Evolutionary conservation across 1,284 basidiomycete species (phyloP).

Genomic region (Waitea zeae): DNA sequence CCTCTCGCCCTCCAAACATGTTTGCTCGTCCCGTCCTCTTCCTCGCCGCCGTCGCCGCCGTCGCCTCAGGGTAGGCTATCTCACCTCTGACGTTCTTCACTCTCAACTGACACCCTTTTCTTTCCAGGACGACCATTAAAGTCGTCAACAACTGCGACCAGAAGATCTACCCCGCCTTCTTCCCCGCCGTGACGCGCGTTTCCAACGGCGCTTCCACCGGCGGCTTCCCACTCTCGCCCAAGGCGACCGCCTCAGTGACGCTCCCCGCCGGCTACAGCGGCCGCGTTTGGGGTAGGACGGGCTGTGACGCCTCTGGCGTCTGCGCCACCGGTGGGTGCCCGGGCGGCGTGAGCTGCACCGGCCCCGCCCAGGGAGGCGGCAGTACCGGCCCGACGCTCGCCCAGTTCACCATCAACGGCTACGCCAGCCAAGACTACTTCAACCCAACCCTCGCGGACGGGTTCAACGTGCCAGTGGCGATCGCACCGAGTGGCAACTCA

Average conservation of each 20-base stretch:
- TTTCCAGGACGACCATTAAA: background rate
- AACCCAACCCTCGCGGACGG: conserved; percentile 2
- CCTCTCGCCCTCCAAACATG: too few relatives aligned
- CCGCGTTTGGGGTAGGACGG: conserved; percentile 5
- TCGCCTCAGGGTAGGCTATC: too few relatives aligned
- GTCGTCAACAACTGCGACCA: conserved; percentile 3
- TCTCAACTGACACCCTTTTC: too few relatives aligned
- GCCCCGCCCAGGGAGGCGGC: conserved; percentile 1
- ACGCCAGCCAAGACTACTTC: conserved; percentile 2
- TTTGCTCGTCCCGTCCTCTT: too few relatives aligned
- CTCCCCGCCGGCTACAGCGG: conserved; percentile 1
- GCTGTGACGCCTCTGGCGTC: conserved; percentile 3
- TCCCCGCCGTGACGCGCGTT: background rate
- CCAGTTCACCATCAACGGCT: conserved; percentile 4
- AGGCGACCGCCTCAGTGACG: conserved; percentile 1
- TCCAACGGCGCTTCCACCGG: background rate
- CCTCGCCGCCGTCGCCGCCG: too few relatives aligned
- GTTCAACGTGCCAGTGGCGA: conserved; percentile 3
- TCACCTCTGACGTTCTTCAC: too few relatives aligned
- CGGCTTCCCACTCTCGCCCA: conserved; percentile 2
- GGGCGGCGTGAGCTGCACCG: conserved; percentile 2
- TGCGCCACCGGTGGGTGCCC: conserved; percentile 3
- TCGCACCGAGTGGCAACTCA: conserved; percentile 1
- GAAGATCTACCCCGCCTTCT: conserved; percentile 2
- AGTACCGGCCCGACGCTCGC: conserved; percentile 3